Base-by-base conservation (phyloP, 139 green algal species). In the Nannochloris sp. region DNA sequence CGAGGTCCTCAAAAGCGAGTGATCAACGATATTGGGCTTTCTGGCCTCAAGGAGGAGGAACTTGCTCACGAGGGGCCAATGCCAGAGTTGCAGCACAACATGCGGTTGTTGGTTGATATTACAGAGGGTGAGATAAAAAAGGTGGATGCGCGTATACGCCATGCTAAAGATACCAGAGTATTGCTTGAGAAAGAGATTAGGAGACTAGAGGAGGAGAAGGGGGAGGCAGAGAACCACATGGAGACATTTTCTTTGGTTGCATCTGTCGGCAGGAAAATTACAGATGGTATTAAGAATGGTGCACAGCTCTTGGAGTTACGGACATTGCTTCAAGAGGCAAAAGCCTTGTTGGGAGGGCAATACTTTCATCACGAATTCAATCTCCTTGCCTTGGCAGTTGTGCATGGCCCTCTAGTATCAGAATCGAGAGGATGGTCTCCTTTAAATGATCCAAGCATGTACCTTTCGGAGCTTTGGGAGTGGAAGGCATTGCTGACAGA, bases 41-140 rank as follows among this genome's bases (percentile, higher is more conserved):
- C 97, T 48, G 88, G 92, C 45, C 65, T 72, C 8, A 44, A 25
- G 26, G 66, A 84, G 64, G 70, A 81, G 49, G 9, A 46, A 6
- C 14, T 45, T 45, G 50, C 50, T 40, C 53, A 25, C 17, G 33
- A 62, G 33, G 57, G 20, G 23, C 90, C 90, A 37, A 94, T 98
- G 84, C 89, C 92, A 0, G 93, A 99, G 82, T 80, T 99, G 59
- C 85, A 95, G 74, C 93, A 98, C 83, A 99, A 99, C 84, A 79
- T 99, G 84, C 79, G 85, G 23, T 78, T 96, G 73, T 74, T 96
- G 55, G 87, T 95, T 14, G 87, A 94, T 58, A 65, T 97, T 48
- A 86, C 87, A 5, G 92, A 96, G 64, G 81, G 79, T 2, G 83
- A 94, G 65, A 92, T 98, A 57, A 76, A 87, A 63, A 55, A 37